Evolutionary conservation across 352 stramenopile species (phyloP), one percentile per base, ranked within the genome.

Genomic region (Pythium dissotocum): DNA sequence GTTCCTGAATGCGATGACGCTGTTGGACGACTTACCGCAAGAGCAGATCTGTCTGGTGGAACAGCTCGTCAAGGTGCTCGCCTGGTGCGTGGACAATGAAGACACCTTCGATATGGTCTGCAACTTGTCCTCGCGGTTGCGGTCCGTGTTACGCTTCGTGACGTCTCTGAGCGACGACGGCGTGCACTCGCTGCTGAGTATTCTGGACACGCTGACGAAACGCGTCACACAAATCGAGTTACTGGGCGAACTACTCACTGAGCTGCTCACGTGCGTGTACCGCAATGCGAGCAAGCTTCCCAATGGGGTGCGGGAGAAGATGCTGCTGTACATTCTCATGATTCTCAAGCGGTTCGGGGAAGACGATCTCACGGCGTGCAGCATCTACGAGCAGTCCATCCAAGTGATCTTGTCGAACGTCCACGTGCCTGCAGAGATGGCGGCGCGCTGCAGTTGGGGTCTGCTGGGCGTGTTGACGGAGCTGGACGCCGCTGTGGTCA

Each of bases 271-370:
- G 2, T 72, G 78, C 48, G 40, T 88, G 0, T 91, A 88, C 44
- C 63, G 40, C 13, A 75, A 85, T 40, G 77, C 79, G 4, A 69
- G 67, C n/a, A 63, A 67, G 13, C 53, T 92, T 3, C 68, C 53
- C 1, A 72, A 72, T 26, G n/a, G 24, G 16, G 74, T 80, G 1
- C 80, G 80, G 18, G 75, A 77, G 56, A 78, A 75, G 26, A 38
- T 91, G 42, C 54, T 90, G 28, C 59, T 92, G 21, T 83, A 72
- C 30, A 73, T 87, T 21, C 58, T 92, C 0, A 52, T 85, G 36
- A 69, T 83, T n/a, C 44, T 92, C 32, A 83, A 92, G 38, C 78
- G 80, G 0, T 76, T 83, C 36, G 78, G 83, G 3, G 78, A 89
- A 13, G 73, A 83, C 44, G 74, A 76, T 4, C 67, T 85, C n/a